These are phyloP conservation scores for Pelargonium australe DNA, from an alignment of 441 rosid genomes.

Conservation along the genomic window DNA sequence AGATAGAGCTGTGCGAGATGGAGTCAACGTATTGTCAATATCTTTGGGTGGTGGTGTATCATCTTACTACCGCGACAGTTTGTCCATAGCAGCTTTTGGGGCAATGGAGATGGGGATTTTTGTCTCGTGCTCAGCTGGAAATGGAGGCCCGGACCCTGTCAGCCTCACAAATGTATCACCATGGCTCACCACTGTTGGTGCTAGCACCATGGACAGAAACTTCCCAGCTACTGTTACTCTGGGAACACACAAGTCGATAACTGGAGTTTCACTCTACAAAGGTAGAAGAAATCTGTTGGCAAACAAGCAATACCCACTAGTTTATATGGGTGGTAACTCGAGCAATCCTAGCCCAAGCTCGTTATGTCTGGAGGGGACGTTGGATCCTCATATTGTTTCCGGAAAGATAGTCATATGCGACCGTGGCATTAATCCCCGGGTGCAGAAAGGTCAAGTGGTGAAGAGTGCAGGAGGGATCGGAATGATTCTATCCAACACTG, in stretches of 20 bases:
- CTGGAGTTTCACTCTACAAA: constrained; percentile 55
- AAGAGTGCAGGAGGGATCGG: constrained; percentile 60
- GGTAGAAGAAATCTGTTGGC: constrained; percentile 33
- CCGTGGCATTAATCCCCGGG: constrained; percentile 61
- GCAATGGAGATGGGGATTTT: constrained; percentile 77
- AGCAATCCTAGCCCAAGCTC: constrained; percentile 51
- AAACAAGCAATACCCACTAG: constrained; percentile 43
- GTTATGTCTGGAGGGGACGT: constrained; percentile 54
- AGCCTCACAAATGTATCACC: constrained; percentile 65
- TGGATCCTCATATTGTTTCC: constrained; percentile 35
- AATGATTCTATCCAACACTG: constrained; percentile 55
- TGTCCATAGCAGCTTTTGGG: constrained; percentile 59
- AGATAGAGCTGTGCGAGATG: constrained; percentile 64
- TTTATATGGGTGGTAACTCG: constrained; percentile 47
- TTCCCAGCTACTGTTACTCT: constrained; percentile 49
- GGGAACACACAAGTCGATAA: constrained; percentile 33
- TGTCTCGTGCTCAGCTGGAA: constrained; percentile 64
- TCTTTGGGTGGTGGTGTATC: constrained; percentile 66
- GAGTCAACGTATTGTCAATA: constrained; percentile 56
- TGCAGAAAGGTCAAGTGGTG: constrained; percentile 63
- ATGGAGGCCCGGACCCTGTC: constrained; percentile 59
- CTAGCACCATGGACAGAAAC: constrained; percentile 59
- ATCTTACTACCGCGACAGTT: constrained; percentile 50
- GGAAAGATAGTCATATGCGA: constrained; percentile 69
- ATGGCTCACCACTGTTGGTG: constrained; percentile 67